phyloP scores from a whole-genome alignment of 306 rosid genomes.

The Cucumis cinereus region DNA sequence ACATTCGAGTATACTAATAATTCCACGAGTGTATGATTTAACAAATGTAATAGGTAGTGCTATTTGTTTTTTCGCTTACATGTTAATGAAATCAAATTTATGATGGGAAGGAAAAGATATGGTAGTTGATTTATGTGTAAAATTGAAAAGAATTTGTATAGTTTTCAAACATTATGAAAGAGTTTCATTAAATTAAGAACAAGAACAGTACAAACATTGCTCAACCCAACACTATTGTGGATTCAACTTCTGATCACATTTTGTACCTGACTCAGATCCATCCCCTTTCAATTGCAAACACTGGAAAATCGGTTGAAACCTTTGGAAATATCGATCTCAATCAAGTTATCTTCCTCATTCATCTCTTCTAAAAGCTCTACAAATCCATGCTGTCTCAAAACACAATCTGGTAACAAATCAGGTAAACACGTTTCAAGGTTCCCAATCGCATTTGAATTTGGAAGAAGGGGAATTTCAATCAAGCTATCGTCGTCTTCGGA shows the following conservation, averaged over 20 bases:
- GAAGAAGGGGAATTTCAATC: conserved; percentile 36
- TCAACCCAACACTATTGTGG: no score
- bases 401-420: background rate
- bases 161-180: no score
- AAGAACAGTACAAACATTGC: background rate
- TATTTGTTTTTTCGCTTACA: no score
- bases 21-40: no score
- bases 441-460: background rate
- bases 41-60: no score
- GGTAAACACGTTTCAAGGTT: background rate
- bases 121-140: no score
- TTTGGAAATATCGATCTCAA: conserved; percentile 9
- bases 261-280: background rate
- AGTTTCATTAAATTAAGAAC: conserved; percentile 3
- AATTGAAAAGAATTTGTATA: no score
- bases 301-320: background rate
- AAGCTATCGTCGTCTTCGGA: conserved; percentile 37
- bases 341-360: conserved; percentile 9
- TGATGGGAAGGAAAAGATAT: no score
- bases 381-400: background rate
- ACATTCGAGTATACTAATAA: no score
- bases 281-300: background rate
- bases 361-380: conserved; percentile 7
- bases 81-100: no score
- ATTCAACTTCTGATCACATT: background rate